Evolutionary conservation across 2,329 filamentous ascomycete genomes (phyloP), one percentile per base, ranked within the genome.

Genomic region (Geosmithia morbida): DNA sequence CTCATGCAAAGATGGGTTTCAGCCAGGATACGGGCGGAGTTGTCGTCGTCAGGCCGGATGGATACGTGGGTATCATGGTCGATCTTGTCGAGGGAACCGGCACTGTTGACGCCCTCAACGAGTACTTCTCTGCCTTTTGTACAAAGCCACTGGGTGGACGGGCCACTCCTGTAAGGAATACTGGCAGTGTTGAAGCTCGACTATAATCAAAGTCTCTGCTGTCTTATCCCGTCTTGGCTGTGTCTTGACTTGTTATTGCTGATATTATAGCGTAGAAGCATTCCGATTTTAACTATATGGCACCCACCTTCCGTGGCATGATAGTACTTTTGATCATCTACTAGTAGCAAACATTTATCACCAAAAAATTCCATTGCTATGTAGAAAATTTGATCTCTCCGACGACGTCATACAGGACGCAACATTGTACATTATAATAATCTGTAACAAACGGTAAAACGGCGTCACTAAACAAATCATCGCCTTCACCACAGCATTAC

Each of bases 1-100:
- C 87, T 5, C 89, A 96, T 63, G 81, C 82, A 41, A 95, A 94
- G 72, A 83, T 94, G 72, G 89, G 89, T 0, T 62, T 95, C 22
- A 75, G 83, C 52, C 70, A 83, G 57, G 78, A 85, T 13, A 22
- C 29, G 51, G 47, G 45, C 17, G 46, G 47, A 8, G 48, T 51
- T 1, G 47, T 50, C 5, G 50, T 51, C 18, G 50, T 51, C 11
- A 22, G 50, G 14, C 50, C 50, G 11, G 50, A 51, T 30, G 50
- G 53, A 6, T 49, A 49, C 11, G 48, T 49, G 3, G 48, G 48
- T 3, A 40, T 41, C 11, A 84, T 88, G 3, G 76, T 85, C 11
- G 72, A 72, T 55, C 67, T 96, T 19, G 81, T 77, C 2, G 83
- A 90, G 61, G 89, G 88, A 0, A 77, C 66, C 49, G 86, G 79